Evolutionary conservation across 768 basidiomycete genomes (phyloP), one percentile per base, ranked within the genome.

Genomic region (Leucosporidium creatinivorum): DNA sequence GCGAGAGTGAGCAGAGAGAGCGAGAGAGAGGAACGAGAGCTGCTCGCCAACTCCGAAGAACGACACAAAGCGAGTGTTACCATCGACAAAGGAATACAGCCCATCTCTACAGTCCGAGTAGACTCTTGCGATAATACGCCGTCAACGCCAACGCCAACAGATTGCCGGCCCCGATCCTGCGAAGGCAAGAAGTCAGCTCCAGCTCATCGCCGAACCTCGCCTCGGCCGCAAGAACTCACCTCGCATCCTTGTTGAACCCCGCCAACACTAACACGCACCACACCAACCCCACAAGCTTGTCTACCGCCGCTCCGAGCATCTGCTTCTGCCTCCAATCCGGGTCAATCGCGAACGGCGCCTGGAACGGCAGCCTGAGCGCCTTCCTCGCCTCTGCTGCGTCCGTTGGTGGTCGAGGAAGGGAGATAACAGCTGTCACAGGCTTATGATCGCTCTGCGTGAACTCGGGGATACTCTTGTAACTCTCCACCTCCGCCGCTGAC

Each of bases 211-310:
- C 31, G 26, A 31, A 26, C 8, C 51, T n/a, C 26, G 49, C 21
- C n/a, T 39, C 30, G 25, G 1, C 4, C 0, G 4, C 28, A 19
- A 28, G 25, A 25, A 33, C 63, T 39, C 56, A 69, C 62, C 65
- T 63, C n/a, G n/a, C 58, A 51, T 67, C 81, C 25, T 87, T 87
- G 28, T 91, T 91, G 28, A 87, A 87, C 26, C 93, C 93, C 25
- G 91, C 76, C 48, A 89, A 65, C 26, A 86, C 82, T 69, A 93
- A 77, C 15, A 88, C 51, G 82, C 84, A 89, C 93, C 93, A 97
- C 13, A 83, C 77, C 68, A 85, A 81, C 15, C 94, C 94, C 62
- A 94, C 77, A 51, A 86, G 65, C 66, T 89, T 85, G 76, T 92
- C 93, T 52, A 91, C 78, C 0, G 75, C 72, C 48, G 85, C 84